Conservation (phyloP, 768 basidiomycete species). For the Inosperma sp. region DNA sequence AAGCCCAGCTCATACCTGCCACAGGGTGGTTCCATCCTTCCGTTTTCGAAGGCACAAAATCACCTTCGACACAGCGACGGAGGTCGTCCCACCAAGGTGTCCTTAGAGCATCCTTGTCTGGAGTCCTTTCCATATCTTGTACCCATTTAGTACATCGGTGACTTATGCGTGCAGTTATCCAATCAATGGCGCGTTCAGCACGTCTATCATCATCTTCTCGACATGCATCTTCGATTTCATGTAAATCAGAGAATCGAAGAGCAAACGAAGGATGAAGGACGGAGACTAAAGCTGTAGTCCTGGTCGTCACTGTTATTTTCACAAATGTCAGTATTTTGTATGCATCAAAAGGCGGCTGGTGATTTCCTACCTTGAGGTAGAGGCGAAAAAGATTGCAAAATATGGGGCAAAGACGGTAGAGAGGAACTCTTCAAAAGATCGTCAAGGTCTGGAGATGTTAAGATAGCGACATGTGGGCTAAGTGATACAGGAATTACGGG, state of each 20-base stretch:
- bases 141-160: constrained; percentile 66
- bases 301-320: constrained; percentile 57
- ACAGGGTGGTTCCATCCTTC: constrained; percentile 90
- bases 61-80: constrained; percentile 69
- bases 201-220: constrained; percentile 77
- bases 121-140: constrained; percentile 51
- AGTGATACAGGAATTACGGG: constrained; percentile 64
- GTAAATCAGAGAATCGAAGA: constrained; percentile 73
- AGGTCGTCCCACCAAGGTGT: constrained; percentile 91
- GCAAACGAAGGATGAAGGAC: constrained; percentile 69
- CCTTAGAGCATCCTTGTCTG: constrained; percentile 40
- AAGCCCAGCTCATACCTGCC: constrained; percentile 52
- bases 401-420: constrained; percentile 64
- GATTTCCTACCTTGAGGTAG: constrained; percentile 60
- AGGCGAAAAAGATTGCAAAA: constrained; percentile 83
- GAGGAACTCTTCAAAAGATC: constrained; percentile 53
- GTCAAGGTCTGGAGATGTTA: constrained; percentile 66
- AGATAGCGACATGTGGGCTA: constrained; percentile 75
- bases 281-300: constrained; percentile 67
- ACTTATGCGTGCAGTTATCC: constrained; percentile 72
- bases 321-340: not conserved
- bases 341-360: not conserved
- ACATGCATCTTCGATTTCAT: constrained; percentile 67
- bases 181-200: constrained; percentile 77
- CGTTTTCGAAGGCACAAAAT: constrained; percentile 60